Evolutionary conservation across 225 moss, liverwort and hornwort species (phyloP), one percentile per base, ranked within the genome.

Genomic region (Pseudisothecium myosuroides): DNA sequence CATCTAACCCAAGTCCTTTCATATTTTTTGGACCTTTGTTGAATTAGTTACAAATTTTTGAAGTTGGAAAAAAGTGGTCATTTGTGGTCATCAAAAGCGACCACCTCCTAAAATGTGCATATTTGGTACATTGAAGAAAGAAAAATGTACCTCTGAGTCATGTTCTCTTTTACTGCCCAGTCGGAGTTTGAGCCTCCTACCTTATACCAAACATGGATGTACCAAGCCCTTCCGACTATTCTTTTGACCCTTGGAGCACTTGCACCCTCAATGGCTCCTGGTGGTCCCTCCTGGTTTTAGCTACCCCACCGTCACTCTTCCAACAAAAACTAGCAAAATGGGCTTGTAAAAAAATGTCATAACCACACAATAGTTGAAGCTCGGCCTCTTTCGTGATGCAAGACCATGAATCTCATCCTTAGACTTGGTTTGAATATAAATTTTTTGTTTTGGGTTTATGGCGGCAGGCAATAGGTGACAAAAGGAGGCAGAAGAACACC

Each of bases 251-350:
- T 10, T 68, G n/a, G 39, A 69, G 39, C 39, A 69, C 29, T 14
- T 0, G 4, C 13, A 3, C 12, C 13, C 39, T 39, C 2, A 1
- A 39, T 4, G 4, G 6, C 7, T 23, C 4, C 4, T 5, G 2
- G 39, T 1, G 12, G 22, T 7, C 13, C 39, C 14, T 69, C 8
- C 1, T 68, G 23, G 22, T 68, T 68, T 68, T 23, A 12, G 12
- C 2, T 7, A 2, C 10, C 7, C n/a, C 5, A 68, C 0, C 1
- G 1, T 22, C 12, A 68, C 12, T 39, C 4, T 39, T 4, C 7
- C 1, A 68, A 69, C 2, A 2, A 13, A 1, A 69, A 39, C 2
- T 39, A 4, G 23, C 6, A 20, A 5, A 21, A 8, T 5, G 5
- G 24, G 26, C 3, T 71, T 1, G 1, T 69, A 14, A 8, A 69